These are phyloP conservation scores for Blastomyces silverae DNA, from an alignment of 2,329 filamentous ascomycete species.

Conservation along the genomic window DNA sequence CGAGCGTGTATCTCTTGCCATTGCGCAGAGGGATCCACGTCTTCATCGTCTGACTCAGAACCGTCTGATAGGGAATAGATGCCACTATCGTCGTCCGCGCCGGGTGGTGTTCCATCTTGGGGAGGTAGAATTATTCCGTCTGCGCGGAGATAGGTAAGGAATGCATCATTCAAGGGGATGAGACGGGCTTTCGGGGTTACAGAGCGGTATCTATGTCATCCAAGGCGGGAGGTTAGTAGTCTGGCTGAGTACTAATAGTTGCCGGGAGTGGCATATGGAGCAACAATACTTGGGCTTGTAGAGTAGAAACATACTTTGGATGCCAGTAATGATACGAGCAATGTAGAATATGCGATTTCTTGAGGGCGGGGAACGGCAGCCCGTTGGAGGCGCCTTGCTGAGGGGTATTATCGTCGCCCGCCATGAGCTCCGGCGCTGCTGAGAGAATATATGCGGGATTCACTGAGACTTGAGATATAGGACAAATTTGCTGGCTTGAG, in stretches of 20 bases:
- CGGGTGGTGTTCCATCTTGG: conserved; percentile 38
- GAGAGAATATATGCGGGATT: not conserved
- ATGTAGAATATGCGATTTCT: conserved; percentile 79
- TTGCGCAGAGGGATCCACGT: conserved; percentile 48
- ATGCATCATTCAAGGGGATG: conserved; percentile 66
- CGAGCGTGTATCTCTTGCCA: conserved; percentile 67
- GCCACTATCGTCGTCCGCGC: conserved; percentile 52
- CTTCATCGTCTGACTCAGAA: conserved; percentile 53
- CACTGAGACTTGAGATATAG: not conserved
- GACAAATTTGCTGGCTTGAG: not conserved
- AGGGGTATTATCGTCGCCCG: not conserved
- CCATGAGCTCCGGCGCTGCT: not conserved
- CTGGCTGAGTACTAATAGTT: conserved; percentile 9
- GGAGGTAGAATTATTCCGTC: conserved; percentile 79
- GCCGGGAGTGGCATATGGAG: not conserved
- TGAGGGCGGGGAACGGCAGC: conserved; percentile 74
- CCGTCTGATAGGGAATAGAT: conserved; percentile 52
- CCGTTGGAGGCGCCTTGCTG: conserved; percentile 24
- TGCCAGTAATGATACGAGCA: conserved; percentile 95
- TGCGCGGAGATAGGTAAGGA: conserved; percentile 79
- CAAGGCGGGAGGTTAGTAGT: conserved; percentile 9
- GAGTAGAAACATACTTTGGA: conserved; percentile 50
- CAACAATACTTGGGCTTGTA: not conserved
- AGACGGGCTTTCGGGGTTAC: conserved; percentile 80
- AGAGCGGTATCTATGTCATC: conserved; percentile 57